Evolutionary conservation across 208 protist genomes (phyloP), one percentile per base, ranked within the genome.

Genomic region (Leishmania turanica): DNA sequence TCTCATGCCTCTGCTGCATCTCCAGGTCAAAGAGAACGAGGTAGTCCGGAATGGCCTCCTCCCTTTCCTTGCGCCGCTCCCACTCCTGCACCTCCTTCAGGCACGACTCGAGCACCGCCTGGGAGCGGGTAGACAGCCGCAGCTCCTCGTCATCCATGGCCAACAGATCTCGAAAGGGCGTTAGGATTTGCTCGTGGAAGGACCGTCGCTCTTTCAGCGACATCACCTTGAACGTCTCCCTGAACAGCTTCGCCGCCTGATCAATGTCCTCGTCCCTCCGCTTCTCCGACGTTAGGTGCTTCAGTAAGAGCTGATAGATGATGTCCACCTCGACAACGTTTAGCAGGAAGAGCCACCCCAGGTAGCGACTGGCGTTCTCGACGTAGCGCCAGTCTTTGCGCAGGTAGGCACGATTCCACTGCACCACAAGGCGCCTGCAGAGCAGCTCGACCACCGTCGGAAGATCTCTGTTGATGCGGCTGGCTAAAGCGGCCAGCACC

Each of bases 381-480:
- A 98, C 91, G 40, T 74, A 89, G 37, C 85, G 85, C 91, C 98
- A 99, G 80, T 99, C 97, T 76, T 95, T 94, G 40, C 97, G 96
- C 54, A 92, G 90, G 77, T 96, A 96, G 17, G 96, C 87, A 31
- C 91, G 91, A 37, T 80, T 85, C 92, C 97, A 99, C 83, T 98
- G 88, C 60, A 96, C 80, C 19, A 99, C 89, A 11, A 99, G 88
- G 37, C 99, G 90, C 64, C 95, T 93, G 37, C 99, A 83, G 21
- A 99, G 75, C 3, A 99, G 89, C 66, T 98, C 90, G 3, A 99
- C 98, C 42, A 99, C 92, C 37, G 93, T 93, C 4, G 99, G 99
- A n/a, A 99, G 92, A 82, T 99, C 99, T 15, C 98, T 99, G 90
- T 99, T 99, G 49, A 99, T 82, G 17, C 99, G 89, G 31, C 97